phyloP scores from a whole-genome alignment of 805 yeast species.

The Priceomyces melissophilus region DNA sequence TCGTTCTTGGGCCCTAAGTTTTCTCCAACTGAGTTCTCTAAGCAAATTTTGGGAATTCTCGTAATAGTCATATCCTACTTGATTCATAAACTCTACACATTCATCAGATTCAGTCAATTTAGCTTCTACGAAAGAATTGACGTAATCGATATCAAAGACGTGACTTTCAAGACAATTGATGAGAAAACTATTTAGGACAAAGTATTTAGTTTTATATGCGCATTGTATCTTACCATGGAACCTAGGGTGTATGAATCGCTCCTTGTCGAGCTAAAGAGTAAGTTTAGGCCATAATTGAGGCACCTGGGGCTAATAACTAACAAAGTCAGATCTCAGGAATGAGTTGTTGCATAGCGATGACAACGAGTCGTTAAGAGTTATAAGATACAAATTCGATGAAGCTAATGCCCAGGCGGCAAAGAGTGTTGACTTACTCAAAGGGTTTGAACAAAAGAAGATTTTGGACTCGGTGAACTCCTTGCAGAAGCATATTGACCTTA shows the following conservation, averaged over 20 bases:
- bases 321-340: conserved; percentile 5
- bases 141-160: conserved; percentile 1
- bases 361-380: conserved; percentile 1
- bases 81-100: conserved; percentile 48
- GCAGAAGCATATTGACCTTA: conserved; percentile 18
- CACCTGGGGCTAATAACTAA: no score
- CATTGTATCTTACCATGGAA: no score
- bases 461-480: conserved; percentile 15
- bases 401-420: conserved; percentile 8
- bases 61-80: conserved; percentile 44
- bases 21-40: conserved; percentile 46
- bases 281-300: neutral
- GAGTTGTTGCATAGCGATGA: conserved; percentile 8
- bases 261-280: neutral
- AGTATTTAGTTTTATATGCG: no score
- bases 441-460: conserved; percentile 21
- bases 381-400: conserved; percentile 7
- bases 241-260: neutral
- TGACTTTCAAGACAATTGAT: no score
- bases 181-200: no score
- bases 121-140: conserved; percentile 1
- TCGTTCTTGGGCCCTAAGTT: conserved; percentile 26
- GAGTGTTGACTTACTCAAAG: conserved; percentile 3
- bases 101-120: conserved; percentile 8
- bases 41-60: conserved; percentile 48